Evolutionary conservation across 345 rosid species (phyloP), one percentile per base, ranked within the genome.

Genomic region (Gossypium ekmanianum): DNA sequence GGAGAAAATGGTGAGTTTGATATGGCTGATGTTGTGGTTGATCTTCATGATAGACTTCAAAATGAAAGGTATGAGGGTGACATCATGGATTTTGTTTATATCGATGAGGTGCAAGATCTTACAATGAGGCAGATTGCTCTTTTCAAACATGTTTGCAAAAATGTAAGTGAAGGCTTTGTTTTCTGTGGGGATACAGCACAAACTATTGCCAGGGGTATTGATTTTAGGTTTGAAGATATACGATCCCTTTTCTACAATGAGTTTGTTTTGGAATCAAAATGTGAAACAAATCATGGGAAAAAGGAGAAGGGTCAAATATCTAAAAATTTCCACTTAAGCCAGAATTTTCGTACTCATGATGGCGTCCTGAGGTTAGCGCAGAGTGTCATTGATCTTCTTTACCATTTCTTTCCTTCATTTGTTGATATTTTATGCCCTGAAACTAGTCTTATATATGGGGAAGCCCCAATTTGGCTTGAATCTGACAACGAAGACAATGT

Each of bases 21-120:
- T 75, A 67, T 84, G 79, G 84, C 93, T 1, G 93, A 89, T 84
- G 22, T 89, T 14, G 91, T 89, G 34, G 83, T 39, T 59, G 87
- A 87, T 81, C 81, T 89, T 51, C 91, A 87, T 69, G 5, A 11
- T 41, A 85, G 93, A 27, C 76, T 89, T 70, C 68, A 68, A 51
- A 16, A 2, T 3, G 71, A 65, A 68, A 73, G 27, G 27, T 81
- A 80, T 47, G 54, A 22, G 22, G 22, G 82, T 27, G 82, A 84
- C 0, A 2, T 47, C 5, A 76, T 89, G 79, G 76, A 85, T 72
- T 89, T 83, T 81, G 87, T 89, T 52, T 89, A 87, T 43, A 75
- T 89, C 24, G 92, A 89, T 68, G 89, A 89, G 71, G 92, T 89
- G 45, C 92, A 89, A 64, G 92, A 89, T 83, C 88, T 85, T 7